Percentiles rank a stretch among this genome's conserved stretches.
Conservation (phyloP, 2,329 filamentous ascomycete genomes). For the Fusarium irregulare region DNA sequence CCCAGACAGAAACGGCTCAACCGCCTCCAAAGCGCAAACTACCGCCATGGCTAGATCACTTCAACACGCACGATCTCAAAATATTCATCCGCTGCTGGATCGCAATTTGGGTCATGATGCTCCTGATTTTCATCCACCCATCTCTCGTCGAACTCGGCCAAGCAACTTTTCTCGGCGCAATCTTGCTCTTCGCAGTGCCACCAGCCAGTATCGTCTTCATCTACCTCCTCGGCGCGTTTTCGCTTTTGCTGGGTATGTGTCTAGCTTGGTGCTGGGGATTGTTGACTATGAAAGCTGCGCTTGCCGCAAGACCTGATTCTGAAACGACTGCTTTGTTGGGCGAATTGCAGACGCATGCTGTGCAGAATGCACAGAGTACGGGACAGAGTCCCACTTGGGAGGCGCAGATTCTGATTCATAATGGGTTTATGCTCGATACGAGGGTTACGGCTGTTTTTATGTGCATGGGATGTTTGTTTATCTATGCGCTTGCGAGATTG, state of each 20-base stretch:
- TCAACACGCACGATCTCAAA: constrained; percentile 61
- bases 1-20: background rate
- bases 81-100: constrained; percentile 59
- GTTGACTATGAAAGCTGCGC: constrained; percentile 60
- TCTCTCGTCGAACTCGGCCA: constrained; percentile 54
- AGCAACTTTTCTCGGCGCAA: constrained; percentile 58
- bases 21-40: constrained; percentile 8
- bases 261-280: constrained; percentile 63
- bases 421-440: constrained; percentile 61
- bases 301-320: constrained; percentile 55
- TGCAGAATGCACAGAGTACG: constrained; percentile 17
- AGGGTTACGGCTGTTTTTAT: constrained; percentile 55
- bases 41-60: constrained; percentile 56
- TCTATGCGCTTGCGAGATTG: constrained; percentile 58
- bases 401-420: constrained; percentile 53
- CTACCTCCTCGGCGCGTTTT: constrained; percentile 56
- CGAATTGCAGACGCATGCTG: background rate
- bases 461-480: constrained; percentile 55
- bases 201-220: constrained; percentile 59
- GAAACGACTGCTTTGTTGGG: constrained; percentile 45
- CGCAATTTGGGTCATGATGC: constrained; percentile 58
- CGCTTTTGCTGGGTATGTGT: constrained; percentile 59
- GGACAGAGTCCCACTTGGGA: constrained; percentile 42
- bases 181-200: constrained; percentile 59
- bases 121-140: constrained; percentile 61